Conservation (phyloP, 2,329 filamentous ascomycete species). For the Trichophyton simii region DNA sequence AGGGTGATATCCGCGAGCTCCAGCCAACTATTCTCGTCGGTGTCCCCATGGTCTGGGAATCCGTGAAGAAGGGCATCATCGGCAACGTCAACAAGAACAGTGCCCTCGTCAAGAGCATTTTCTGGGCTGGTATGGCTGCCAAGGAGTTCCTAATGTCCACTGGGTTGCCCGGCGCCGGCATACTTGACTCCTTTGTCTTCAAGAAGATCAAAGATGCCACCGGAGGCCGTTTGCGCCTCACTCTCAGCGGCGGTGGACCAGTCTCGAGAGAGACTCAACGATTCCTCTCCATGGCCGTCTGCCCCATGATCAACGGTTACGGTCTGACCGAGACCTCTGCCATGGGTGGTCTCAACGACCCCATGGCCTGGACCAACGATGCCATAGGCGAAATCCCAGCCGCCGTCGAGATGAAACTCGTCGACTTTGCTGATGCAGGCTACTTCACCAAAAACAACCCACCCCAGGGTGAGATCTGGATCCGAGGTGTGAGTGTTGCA, state of each 20-base stretch:
- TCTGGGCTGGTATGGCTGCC: slow-evolving; percentile 54
- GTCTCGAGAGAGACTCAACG: slow-evolving; percentile 76
- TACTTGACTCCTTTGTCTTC: slow-evolving; percentile 78
- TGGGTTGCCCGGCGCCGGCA: slow-evolving; percentile 42
- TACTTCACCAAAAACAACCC: slow-evolving; percentile 82
- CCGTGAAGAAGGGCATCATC: slow-evolving; percentile 87
- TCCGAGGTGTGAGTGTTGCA: slow-evolving; percentile 70
- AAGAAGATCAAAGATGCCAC: slow-evolving; percentile 83
- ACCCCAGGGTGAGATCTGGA: slow-evolving; percentile 76
- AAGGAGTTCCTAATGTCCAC: slow-evolving; percentile 48
- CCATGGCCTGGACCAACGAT: slow-evolving; percentile 59
- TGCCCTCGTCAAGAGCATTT: slow-evolving; percentile 60
- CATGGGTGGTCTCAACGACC: slow-evolving; percentile 49
- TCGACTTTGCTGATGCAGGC: slow-evolving; percentile 86
- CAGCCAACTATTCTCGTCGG: slow-evolving; percentile 81
- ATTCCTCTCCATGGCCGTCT: slow-evolving; percentile 84
- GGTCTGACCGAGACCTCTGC: slow-evolving; percentile 87
- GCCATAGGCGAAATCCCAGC: slow-evolving; percentile 51
- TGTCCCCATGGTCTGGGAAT: slow-evolving; percentile 95
- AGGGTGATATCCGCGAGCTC: slow-evolving; percentile 87
- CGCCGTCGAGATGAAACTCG: slow-evolving; percentile 61
- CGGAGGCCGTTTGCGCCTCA: slow-evolving; percentile 74
- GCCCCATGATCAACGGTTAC: slow-evolving; percentile 89
- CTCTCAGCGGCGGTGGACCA: slow-evolving; percentile 88
- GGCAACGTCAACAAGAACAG: slow-evolving; percentile 61